Conservation (phyloP, 495 filamentous ascomycete genomes). For the Massariosphaeria phaeospora region DNA sequence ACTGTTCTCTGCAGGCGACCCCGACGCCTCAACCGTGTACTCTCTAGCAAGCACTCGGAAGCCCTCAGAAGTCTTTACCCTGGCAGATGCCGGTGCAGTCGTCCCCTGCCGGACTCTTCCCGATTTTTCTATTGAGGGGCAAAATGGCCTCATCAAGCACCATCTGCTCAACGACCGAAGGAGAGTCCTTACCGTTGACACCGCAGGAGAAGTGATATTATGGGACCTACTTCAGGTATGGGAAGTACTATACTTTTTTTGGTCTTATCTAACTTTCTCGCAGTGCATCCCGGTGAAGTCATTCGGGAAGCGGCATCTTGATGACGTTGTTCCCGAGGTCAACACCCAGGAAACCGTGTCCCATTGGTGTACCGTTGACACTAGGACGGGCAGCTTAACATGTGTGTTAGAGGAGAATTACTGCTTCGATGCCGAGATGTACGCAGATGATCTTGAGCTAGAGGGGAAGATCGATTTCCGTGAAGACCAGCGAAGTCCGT, state of each 20-base stretch:
- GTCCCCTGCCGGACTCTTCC: slow-evolving; percentile 64
- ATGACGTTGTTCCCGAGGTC: slow-evolving; percentile 81
- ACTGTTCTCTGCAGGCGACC: slow-evolving; percentile 44
- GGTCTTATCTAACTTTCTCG: not conserved
- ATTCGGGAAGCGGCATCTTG: slow-evolving; percentile 88
- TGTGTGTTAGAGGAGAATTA: slow-evolving; percentile 91
- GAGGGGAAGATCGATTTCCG: slow-evolving; percentile 71
- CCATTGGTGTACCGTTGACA: slow-evolving; percentile 93
- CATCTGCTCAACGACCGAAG: slow-evolving; percentile 85
- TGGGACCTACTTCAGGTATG: slow-evolving; percentile 91
- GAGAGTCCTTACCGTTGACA: slow-evolving; percentile 85
- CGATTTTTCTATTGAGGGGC: slow-evolving; percentile 68
- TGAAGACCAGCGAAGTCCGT: slow-evolving; percentile 91
- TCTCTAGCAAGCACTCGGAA: slow-evolving; percentile 52
- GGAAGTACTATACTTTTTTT: not conserved
- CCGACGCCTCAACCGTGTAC: slow-evolving; percentile 48
- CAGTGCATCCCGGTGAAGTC: slow-evolving; percentile 78
- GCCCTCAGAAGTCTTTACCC: slow-evolving; percentile 37
- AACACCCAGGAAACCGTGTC: slow-evolving; percentile 85
- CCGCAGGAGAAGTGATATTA: slow-evolving; percentile 89
- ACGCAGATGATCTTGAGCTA: slow-evolving; percentile 77
- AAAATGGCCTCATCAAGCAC: slow-evolving; percentile 92
- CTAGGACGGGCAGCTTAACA: slow-evolving; percentile 81
- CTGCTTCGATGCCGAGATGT: slow-evolving; percentile 97
- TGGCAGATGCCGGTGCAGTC: slow-evolving; percentile 10